phyloP scores from a whole-genome alignment of 768 basidiomycete genomes.

The Fomitopsis serialis region DNA sequence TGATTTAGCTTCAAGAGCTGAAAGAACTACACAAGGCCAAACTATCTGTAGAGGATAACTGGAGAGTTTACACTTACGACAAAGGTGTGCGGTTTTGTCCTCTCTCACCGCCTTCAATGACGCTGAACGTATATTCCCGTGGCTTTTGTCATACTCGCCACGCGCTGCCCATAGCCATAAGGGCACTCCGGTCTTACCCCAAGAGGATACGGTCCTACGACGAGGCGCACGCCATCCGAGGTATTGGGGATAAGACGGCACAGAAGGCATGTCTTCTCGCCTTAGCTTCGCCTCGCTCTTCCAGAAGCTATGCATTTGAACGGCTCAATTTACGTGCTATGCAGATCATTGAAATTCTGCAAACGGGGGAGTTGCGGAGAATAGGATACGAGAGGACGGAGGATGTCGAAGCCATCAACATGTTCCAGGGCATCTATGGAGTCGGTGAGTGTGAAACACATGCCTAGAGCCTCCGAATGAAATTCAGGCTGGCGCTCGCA shows the following conservation, averaged over 20 bases:
- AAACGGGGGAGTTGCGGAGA: conserved; percentile 66
- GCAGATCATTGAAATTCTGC: conserved; percentile 77
- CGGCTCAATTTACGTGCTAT: neutral
- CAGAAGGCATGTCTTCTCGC: conserved; percentile 44
- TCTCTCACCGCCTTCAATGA: neutral
- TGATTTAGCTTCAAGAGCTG: conserved; percentile 57
- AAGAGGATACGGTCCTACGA: conserved; percentile 50
- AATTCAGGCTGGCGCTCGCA: conserved; percentile 19
- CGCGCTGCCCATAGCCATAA: conserved; percentile 42
- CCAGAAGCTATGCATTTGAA: neutral
- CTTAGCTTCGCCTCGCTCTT: neutral
- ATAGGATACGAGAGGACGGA: conserved; percentile 64
- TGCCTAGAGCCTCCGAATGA: neutral
- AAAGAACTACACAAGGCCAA: conserved; percentile 60
- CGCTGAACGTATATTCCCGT: too few species aligned
- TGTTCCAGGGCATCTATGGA: conserved; percentile 82
- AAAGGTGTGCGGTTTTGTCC: conserved; percentile 45
- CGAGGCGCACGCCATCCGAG: conserved; percentile 55
- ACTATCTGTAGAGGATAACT: conserved; percentile 53
- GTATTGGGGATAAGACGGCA: conserved; percentile 74
- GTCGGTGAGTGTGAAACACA: conserved; percentile 53
- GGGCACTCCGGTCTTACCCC: conserved; percentile 48
- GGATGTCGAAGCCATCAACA: conserved; percentile 46
- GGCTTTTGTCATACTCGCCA: neutral
- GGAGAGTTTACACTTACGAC: conserved; percentile 59